Percentiles rank a stretch among this genome's conserved stretches.
Evolutionary conservation across 2,329 filamentous ascomycete species (phyloP).

Genomic region (Colletotrichum sp.): DNA sequence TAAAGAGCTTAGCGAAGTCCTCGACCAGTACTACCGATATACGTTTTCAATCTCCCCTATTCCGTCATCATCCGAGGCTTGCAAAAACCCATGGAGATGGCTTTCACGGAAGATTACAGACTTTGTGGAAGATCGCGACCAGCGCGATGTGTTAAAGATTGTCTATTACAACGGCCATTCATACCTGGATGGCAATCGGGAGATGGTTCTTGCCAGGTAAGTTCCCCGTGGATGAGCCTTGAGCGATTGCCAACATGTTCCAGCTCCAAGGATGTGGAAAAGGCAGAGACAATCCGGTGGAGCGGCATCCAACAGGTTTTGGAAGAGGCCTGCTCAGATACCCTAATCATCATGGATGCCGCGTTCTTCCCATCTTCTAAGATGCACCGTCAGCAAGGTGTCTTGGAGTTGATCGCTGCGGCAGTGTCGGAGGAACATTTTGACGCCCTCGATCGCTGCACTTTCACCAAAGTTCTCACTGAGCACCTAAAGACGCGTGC

Average conservation of each 20-base stretch:
- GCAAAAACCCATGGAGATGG: slow-evolving; percentile 57
- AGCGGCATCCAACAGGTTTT: slow-evolving; percentile 59
- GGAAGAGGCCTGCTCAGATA: slow-evolving; percentile 60
- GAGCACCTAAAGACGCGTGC: slow-evolving; percentile 55
- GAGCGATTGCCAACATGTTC: background rate
- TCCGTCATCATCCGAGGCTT: slow-evolving; percentile 50
- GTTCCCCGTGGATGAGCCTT: slow-evolving; percentile 6
- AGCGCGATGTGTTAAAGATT: slow-evolving; percentile 61
- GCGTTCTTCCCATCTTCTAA: slow-evolving; percentile 60
- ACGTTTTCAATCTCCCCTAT: slow-evolving; percentile 52
- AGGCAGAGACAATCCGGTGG: slow-evolving; percentile 56
- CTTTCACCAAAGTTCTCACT: slow-evolving; percentile 55
- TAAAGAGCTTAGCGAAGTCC: slow-evolving; percentile 52
- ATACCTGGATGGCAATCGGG: slow-evolving; percentile 57
- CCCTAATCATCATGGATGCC: slow-evolving; percentile 62
- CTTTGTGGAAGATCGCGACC: slow-evolving; percentile 57
- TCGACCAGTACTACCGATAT: slow-evolving; percentile 59
- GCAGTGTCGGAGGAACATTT: slow-evolving; percentile 58
- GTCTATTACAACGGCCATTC: slow-evolving; percentile 63
- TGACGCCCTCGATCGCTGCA: slow-evolving; percentile 49
- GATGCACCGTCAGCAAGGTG: slow-evolving; percentile 55
- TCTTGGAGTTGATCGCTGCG: slow-evolving; percentile 61
- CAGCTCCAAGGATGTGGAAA: slow-evolving; percentile 52
- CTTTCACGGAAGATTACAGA: slow-evolving; percentile 54
- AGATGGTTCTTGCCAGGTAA: slow-evolving; percentile 63